Percentiles rank a stretch among this genome's conserved stretches.
Conservation (phyloP, 1,139 yeast species). For the Martiniozyma asiatica region DNA sequence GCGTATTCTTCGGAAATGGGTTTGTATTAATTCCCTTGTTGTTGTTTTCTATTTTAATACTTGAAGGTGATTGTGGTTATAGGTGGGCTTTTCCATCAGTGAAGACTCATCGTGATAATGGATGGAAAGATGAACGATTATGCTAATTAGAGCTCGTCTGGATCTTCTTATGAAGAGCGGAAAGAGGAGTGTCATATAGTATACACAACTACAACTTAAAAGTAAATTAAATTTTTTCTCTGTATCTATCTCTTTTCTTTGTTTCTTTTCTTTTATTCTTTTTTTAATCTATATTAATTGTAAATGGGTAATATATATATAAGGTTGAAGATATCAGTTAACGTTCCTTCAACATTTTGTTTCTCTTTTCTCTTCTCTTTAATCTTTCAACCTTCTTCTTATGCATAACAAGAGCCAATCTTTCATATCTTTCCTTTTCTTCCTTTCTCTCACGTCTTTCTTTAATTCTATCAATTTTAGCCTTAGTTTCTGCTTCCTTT, state of each 20-base stretch:
- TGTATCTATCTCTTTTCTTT: too few relatives aligned
- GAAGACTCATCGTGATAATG: conserved; percentile 22
- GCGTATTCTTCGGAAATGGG: conserved; percentile 10
- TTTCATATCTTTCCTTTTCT: conserved; percentile 64
- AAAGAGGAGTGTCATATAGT: conserved; percentile 26
- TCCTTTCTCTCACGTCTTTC: conserved; percentile 59
- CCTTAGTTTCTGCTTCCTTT: conserved; percentile 40
- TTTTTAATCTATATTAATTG: conserved; percentile 1
- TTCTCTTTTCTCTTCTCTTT: conserved; percentile 73
- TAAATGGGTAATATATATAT: conserved; percentile 1
- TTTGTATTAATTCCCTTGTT: conserved; percentile 1
- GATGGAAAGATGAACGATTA: conserved; percentile 21
- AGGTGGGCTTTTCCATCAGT: conserved; percentile 7
- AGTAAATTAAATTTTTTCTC: too few relatives aligned
- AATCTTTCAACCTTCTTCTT: conserved; percentile 69
- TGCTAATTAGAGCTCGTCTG: conserved; percentile 26
- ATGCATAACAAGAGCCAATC: conserved; percentile 61
- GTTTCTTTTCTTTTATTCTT: too few relatives aligned
- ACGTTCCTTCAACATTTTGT: conserved; percentile 58
- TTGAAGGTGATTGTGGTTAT: conserved; percentile 6
- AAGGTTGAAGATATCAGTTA: conserved; percentile 5
- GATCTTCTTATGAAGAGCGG: conserved; percentile 16
- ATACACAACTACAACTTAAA: conserved; percentile 12
- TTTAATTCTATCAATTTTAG: conserved; percentile 41
- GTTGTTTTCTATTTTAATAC: neutral